phyloP scores from a whole-genome alignment of 139 green algal species.

The Penium margaritaceum region DNA sequence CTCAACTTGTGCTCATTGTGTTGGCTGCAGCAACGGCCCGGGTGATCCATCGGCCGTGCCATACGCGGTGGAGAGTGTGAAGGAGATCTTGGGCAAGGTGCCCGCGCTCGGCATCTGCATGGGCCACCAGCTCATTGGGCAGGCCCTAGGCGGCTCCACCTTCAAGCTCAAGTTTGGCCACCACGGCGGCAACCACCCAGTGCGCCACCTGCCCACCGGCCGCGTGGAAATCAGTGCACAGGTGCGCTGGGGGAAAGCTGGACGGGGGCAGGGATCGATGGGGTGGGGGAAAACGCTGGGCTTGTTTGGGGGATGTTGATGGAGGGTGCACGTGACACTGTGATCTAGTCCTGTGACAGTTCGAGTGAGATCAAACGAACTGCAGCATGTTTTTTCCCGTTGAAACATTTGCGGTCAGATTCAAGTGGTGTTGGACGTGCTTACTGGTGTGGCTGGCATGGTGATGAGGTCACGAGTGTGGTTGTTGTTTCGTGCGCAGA shows the following conservation, averaged over 20 bases:
- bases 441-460: too few species aligned
- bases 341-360: too few species aligned
- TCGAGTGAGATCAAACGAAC: too few species aligned
- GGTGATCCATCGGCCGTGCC: slow-evolving; percentile 92
- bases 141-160: slow-evolving; percentile 88
- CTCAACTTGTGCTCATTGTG: background rate
- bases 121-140: slow-evolving; percentile 86
- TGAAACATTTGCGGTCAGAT: too few species aligned
- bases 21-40: slow-evolving; percentile 55
- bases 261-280: background rate
- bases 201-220: slow-evolving; percentile 63
- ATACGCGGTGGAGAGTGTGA: slow-evolving; percentile 91
- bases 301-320: background rate
- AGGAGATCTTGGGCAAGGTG: slow-evolving; percentile 77
- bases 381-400: too few species aligned
- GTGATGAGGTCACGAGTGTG: too few species aligned
- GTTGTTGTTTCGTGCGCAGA: too few species aligned
- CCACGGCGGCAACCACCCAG: slow-evolving; percentile 98
- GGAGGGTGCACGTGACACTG: too few species aligned
- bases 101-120: slow-evolving; percentile 99
- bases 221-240: slow-evolving; percentile 47
- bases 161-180: slow-evolving; percentile 99
- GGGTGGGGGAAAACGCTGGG: background rate
- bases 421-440: too few species aligned
- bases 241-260: background rate